Evolutionary conservation across 2,329 filamentous ascomycete species (phyloP).

Genomic region (Curvularia hawaiiensis): DNA sequence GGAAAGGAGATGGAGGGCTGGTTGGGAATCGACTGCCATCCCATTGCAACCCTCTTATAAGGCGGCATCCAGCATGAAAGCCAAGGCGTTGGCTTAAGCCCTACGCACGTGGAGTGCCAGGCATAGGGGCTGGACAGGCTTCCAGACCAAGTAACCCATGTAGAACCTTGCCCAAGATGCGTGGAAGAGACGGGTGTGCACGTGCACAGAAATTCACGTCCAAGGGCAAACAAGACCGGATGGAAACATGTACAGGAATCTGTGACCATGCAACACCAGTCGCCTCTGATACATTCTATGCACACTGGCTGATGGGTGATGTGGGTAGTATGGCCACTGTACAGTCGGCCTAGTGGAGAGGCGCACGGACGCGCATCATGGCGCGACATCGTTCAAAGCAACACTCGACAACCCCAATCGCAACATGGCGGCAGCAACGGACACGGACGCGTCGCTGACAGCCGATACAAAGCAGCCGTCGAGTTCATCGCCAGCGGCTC

Average conservation of each 20-base stretch:
- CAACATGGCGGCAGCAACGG: slow-evolving; percentile 36
- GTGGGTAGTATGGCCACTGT: not conserved
- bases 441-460: slow-evolving; percentile 29
- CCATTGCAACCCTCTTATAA: not conserved
- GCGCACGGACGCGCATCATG: slow-evolving; percentile 18
- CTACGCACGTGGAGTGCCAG: not conserved
- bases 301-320: not conserved
- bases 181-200: not conserved
- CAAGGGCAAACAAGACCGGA: too few species aligned
- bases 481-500: slow-evolving; percentile 2
- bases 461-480: slow-evolving; percentile 9
- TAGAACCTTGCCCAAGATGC: not conserved
- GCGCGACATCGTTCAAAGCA: slow-evolving; percentile 18
- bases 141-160: not conserved
- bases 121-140: not conserved
- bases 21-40: not conserved
- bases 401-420: slow-evolving; percentile 24
- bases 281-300: not conserved
- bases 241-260: too few species aligned
- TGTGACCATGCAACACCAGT: too few species aligned
- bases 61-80: not conserved
- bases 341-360: not conserved
- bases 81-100: not conserved
- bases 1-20: not conserved
- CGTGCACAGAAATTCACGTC: not conserved